A percentile compares a stretch with the other conserved stretches of the same genome.
Evolutionary conservation across 2,329 filamentous ascomycete species (phyloP).

Genomic region (Rachicladosporium sp.): DNA sequence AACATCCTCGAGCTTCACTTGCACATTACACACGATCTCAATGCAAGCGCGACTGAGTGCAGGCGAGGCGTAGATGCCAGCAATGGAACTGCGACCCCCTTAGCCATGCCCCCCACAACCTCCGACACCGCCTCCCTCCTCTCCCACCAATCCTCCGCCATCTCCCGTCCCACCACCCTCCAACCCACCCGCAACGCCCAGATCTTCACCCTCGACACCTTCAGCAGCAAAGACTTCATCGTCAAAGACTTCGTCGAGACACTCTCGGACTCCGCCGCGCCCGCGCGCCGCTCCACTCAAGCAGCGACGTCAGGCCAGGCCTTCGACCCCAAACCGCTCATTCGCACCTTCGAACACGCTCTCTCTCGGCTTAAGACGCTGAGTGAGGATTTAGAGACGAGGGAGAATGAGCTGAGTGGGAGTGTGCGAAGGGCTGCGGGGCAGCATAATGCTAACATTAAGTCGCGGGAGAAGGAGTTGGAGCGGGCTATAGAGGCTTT

Average conservation of each 20-base stretch:
- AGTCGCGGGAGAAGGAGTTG: constrained; percentile 75
- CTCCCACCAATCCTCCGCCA: constrained; percentile 19
- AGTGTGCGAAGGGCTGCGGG: constrained; percentile 83
- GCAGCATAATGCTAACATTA: constrained; percentile 83
- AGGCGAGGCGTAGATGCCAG: no score
- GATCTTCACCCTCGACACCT: constrained; percentile 68
- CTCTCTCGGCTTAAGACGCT: constrained; percentile 57
- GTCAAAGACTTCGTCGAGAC: constrained; percentile 95
- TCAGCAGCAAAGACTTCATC: constrained; percentile 66
- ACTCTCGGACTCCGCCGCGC: constrained; percentile 72
- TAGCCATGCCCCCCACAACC: constrained; percentile 24
- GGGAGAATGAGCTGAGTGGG: constrained; percentile 80
- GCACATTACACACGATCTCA: no score
- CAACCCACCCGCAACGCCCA: constrained; percentile 25
- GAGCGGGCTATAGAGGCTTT: constrained; percentile 88
- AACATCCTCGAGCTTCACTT: no score
- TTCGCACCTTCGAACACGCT: constrained; percentile 79
- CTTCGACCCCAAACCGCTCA: constrained; percentile 94
- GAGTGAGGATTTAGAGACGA: constrained; percentile 73
- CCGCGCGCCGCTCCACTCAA: constrained; percentile 56
- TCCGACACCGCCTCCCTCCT: constrained; percentile 32
- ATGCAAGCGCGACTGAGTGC: no score
- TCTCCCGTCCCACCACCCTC: constrained; percentile 12
- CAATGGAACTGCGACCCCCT: constrained; percentile 2
- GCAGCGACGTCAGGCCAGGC: constrained; percentile 29